These are phyloP conservation scores for Penicillium coffeae DNA, from an alignment of 495 filamentous ascomycete species.

Conservation along the genomic window DNA sequence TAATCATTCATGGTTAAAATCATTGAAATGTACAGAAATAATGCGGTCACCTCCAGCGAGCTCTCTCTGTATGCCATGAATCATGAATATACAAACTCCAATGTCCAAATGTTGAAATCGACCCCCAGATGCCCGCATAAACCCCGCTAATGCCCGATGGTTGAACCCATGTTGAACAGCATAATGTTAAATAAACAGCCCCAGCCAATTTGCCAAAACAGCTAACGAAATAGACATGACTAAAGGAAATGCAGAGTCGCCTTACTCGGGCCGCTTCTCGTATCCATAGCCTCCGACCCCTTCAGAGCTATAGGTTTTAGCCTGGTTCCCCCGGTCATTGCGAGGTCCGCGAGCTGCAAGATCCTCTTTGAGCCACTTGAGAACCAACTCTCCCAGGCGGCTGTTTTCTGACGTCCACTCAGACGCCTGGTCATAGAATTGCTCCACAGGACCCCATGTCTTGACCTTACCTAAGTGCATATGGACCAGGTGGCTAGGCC, in stretches of 20 bases:
- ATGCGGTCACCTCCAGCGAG: background rate
- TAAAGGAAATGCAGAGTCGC: background rate
- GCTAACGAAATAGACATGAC: slow-evolving; percentile 1
- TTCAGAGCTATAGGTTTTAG: slow-evolving; percentile 61
- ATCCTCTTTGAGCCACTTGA: slow-evolving; percentile 84
- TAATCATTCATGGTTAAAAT: too few species aligned
- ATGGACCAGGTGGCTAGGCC: slow-evolving; percentile 94
- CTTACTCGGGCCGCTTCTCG: slow-evolving; percentile 51
- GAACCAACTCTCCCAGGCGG: slow-evolving; percentile 75
- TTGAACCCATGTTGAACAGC: slow-evolving; percentile 38
- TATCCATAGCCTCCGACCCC: slow-evolving; percentile 80
- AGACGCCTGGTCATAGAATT: slow-evolving; percentile 42
- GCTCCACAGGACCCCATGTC: slow-evolving; percentile 70
- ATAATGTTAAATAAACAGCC: slow-evolving; percentile 16
- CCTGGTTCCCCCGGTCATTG: slow-evolving; percentile 56
- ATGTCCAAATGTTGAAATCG: slow-evolving; percentile 32
- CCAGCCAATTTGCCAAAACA: too few species aligned
- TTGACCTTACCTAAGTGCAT: slow-evolving; percentile 86
- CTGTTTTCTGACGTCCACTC: slow-evolving; percentile 57
- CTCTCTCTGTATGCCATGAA: slow-evolving; percentile 16
- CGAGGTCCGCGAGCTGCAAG: slow-evolving; percentile 76
- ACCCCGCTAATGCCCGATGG: slow-evolving; percentile 24
- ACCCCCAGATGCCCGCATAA: slow-evolving; percentile 20
- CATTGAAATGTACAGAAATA: too few species aligned
- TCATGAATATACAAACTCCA: slow-evolving; percentile 31